Conservation (phyloP, 768 basidiomycete genomes). For the Suillus lakei region DNA sequence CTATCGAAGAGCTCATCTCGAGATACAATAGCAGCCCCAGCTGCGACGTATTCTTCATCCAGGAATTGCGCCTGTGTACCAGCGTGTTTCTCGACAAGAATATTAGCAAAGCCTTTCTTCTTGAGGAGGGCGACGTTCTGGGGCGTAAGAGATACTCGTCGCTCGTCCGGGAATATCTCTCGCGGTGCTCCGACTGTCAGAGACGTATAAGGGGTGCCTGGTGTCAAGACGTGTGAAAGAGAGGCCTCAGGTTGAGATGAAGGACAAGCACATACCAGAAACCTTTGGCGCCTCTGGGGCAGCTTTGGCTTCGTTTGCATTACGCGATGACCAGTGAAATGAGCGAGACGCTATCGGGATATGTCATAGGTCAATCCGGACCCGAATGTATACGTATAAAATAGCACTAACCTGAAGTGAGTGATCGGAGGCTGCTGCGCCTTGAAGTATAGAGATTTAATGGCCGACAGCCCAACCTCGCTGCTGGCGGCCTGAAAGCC, state of each 20-base stretch:
- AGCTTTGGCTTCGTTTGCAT: conserved; percentile 22
- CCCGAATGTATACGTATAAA: background rate
- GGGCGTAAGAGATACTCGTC: conserved; percentile 82
- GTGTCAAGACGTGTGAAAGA: conserved; percentile 8
- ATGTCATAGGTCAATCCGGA: background rate
- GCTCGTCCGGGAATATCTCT: conserved; percentile 78
- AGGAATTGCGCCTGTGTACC: conserved; percentile 78
- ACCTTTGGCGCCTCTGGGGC: conserved; percentile 23
- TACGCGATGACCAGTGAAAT: conserved; percentile 34
- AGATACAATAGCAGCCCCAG: conserved; percentile 80
- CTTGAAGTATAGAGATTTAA: conserved; percentile 17
- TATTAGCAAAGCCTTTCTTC: conserved; percentile 81
- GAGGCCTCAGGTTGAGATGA: background rate
- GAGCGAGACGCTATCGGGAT: conserved; percentile 30
- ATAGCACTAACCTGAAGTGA: conserved; percentile 27
- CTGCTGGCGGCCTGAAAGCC: conserved; percentile 34
- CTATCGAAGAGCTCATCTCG: conserved; percentile 68
- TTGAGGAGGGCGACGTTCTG: conserved; percentile 73
- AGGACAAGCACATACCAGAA: conserved; percentile 26
- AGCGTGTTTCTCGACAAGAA: conserved; percentile 75
- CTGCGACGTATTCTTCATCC: conserved; percentile 78
- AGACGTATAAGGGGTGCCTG: conserved; percentile 69
- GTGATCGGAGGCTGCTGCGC: conserved; percentile 22
- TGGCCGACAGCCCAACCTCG: conserved; percentile 27
- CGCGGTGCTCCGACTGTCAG: conserved; percentile 78